phyloP scores from a whole-genome alignment of 371 early-diverging fungal species.

The Saksenaea vasiformis region DNA sequence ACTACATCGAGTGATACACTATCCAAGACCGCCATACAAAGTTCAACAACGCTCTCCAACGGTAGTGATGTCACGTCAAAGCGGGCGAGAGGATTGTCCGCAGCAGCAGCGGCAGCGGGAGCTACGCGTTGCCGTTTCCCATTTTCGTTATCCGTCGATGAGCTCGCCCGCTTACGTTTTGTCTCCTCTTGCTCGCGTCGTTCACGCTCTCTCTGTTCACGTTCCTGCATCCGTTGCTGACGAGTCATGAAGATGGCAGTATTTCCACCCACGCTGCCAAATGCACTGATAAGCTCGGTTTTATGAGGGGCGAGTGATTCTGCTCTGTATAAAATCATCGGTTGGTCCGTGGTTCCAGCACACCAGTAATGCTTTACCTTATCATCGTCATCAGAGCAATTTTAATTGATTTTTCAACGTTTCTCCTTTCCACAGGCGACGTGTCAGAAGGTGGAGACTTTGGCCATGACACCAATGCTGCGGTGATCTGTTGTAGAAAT shows the following conservation, averaged over 20 bases:
- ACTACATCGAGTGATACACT: conserved; percentile 38
- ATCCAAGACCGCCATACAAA: conserved; percentile 43
- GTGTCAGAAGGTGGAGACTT: conserved; percentile 26
- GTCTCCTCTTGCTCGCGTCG: conserved; percentile 20
- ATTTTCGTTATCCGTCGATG: conserved; percentile 6
- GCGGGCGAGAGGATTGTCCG: conserved; percentile 24
- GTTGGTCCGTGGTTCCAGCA: not conserved
- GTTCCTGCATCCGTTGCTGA: conserved; percentile 13
- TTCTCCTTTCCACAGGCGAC: conserved; percentile 39
- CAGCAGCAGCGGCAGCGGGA: conserved; percentile 7
- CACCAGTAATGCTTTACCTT: conserved; percentile 23
- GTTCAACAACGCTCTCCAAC: conserved; percentile 30
- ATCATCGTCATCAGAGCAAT: conserved; percentile 45
- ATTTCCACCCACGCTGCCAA: conserved; percentile 45
- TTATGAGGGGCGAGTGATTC: conserved; percentile 30
- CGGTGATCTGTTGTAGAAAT: conserved; percentile 25
- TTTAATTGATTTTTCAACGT: conserved; percentile 44
- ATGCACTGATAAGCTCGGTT: conserved; percentile 35
- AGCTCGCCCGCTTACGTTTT: conserved; percentile 19
- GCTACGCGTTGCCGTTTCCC: conserved; percentile 23
- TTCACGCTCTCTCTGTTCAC: conserved; percentile 20
- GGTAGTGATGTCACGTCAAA: conserved; percentile 46
- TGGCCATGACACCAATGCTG: conserved; percentile 26
- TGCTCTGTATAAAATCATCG: conserved; percentile 16
- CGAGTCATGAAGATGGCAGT: conserved; percentile 38